These are phyloP conservation scores for Irineochytrium annulatum DNA, from an alignment of 192 early-diverging fungal genomes.

Conservation along the genomic window DNA sequence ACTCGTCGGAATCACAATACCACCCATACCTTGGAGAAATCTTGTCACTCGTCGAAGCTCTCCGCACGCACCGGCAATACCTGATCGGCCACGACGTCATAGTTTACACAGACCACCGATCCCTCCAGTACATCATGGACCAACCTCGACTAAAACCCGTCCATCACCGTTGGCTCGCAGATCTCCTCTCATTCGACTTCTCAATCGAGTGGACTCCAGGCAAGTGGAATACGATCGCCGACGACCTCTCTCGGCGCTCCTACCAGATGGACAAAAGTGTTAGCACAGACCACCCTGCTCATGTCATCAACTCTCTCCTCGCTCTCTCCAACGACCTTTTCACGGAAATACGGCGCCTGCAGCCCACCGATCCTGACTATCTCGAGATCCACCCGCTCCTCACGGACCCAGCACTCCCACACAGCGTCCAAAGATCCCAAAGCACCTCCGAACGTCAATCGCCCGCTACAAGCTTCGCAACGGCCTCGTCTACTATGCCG, in stretches of 20 bases:
- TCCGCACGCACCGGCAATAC: background rate
- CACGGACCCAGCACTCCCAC: background rate
- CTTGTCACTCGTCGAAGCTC: background rate
- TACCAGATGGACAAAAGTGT: background rate
- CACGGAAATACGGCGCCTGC: background rate
- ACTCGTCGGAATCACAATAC: constrained; percentile 4
- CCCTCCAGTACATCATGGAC: background rate
- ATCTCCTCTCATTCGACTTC: constrained; percentile 19
- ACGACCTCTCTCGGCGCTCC: constrained; percentile 17
- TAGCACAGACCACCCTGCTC: background rate
- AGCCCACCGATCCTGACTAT: background rate
- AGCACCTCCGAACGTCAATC: background rate
- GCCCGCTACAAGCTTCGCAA: background rate
- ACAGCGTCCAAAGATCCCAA: background rate
- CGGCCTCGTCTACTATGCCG: background rate
- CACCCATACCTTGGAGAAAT: background rate
- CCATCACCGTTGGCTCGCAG: background rate
- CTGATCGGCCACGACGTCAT: background rate
- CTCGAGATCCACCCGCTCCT: background rate
- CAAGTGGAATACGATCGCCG: constrained; percentile 29
- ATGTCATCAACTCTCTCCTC: background rate
- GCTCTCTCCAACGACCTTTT: background rate
- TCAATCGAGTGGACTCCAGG: constrained; percentile 23
- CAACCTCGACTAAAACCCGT: background rate
- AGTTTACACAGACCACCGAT: background rate